These are phyloP conservation scores for Spatholobus suberectus DNA, from an alignment of 306 rosid species.

Conservation along the genomic window DNA sequence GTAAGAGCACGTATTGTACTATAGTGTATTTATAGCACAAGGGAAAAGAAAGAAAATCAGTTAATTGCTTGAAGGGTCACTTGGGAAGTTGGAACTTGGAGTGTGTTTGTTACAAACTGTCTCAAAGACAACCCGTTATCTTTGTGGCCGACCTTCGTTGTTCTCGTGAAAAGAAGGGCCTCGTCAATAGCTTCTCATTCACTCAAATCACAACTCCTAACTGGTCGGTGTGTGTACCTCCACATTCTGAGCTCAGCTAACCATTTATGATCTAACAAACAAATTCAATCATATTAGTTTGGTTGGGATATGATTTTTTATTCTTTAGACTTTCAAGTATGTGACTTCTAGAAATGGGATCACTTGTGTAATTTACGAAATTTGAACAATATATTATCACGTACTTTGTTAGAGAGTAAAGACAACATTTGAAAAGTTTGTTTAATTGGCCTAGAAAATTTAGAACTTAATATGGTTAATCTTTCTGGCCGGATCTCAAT, in stretches of 20 bases:
- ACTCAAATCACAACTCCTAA: not conserved
- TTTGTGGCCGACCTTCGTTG: not conserved
- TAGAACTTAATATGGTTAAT: too few species aligned
- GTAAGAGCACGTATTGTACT: not conserved
- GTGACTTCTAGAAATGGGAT: not conserved
- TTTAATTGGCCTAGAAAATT: too few species aligned
- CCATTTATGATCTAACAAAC: not conserved
- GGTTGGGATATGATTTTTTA: not conserved
- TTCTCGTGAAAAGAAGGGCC: not conserved
- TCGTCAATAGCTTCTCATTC: not conserved
- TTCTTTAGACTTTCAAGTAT: not conserved
- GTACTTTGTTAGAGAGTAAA: too few species aligned
- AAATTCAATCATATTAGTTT: not conserved
- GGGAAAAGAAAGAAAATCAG: not conserved
- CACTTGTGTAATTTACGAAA: not conserved
- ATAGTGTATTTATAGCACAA: not conserved
- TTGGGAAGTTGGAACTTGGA: constrained; percentile 10
- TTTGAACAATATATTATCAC: not conserved
- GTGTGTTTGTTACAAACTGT: not conserved
- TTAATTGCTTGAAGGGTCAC: not conserved
- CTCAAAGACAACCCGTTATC: not conserved
- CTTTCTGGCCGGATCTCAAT: too few species aligned
- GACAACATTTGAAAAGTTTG: too few species aligned
- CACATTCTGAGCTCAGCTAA: not conserved
- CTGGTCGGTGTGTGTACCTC: not conserved